These are phyloP conservation scores for Verticillium zaregamsianum DNA, from an alignment of 2,329 filamentous ascomycete species.

Conservation along the genomic window DNA sequence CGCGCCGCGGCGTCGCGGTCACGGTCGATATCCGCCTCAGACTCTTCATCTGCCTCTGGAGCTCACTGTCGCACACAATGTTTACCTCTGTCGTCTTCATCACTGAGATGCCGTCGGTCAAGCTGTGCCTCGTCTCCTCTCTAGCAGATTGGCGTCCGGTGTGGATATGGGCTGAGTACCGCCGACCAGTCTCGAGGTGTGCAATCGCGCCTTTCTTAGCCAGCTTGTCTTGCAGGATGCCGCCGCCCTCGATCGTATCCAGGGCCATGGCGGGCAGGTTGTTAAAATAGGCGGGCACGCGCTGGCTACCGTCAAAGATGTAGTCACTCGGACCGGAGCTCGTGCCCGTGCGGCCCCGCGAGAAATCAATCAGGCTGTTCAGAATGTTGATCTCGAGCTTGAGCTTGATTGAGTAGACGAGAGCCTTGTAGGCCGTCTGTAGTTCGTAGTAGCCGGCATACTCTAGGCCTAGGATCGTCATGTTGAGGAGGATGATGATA, in stretches of 20 bases:
- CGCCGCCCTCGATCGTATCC: background rate
- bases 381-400: conserved; percentile 31
- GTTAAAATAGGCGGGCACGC: background rate
- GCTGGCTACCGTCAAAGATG: background rate
- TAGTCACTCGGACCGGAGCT: background rate
- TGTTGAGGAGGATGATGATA: conserved; percentile 30
- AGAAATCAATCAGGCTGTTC: conserved; percentile 26
- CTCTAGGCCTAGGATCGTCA: conserved; percentile 16
- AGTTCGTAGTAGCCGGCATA: conserved; percentile 14
- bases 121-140: too few species aligned
- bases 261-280: background rate
- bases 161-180: too few species aligned
- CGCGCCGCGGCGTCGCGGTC: too few species aligned
- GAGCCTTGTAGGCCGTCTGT: conserved; percentile 15
- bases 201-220: too few species aligned
- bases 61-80: too few species aligned
- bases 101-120: too few species aligned
- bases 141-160: too few species aligned
- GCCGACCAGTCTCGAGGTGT: too few species aligned
- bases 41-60: too few species aligned
- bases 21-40: too few species aligned
- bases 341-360: conserved; percentile 3
- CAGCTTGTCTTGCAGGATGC: too few species aligned
- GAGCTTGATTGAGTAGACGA: conserved; percentile 28
- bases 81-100: too few species aligned